Percentiles rank a stretch among this genome's conserved stretches.
Evolutionary conservation across 2,329 filamentous ascomycete genomes (phyloP).

Genomic region (Paraphoma sp.): DNA sequence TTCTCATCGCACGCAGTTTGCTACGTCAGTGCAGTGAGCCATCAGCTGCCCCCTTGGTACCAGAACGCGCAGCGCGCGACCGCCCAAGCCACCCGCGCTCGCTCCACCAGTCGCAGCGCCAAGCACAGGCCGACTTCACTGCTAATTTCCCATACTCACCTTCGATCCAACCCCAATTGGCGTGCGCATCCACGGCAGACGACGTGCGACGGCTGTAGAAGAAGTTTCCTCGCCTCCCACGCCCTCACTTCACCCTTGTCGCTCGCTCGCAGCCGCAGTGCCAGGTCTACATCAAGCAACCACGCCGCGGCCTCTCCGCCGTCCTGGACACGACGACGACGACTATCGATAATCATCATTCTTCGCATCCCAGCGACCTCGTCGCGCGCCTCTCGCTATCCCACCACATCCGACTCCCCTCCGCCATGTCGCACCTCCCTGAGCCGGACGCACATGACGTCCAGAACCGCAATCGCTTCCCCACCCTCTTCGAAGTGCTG

Average conservation of each 20-base stretch:
- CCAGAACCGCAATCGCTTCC: slow-evolving; percentile 76
- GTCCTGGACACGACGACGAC: slow-evolving; percentile 16
- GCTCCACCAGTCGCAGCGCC: slow-evolving; percentile 37
- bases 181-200: slow-evolving; percentile 22
- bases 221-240: slow-evolving; percentile 7
- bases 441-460: slow-evolving; percentile 10
- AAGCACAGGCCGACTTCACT: slow-evolving; percentile 39
- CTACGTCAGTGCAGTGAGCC: neutral
- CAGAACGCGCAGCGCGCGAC: slow-evolving; percentile 16
- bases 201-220: slow-evolving; percentile 15
- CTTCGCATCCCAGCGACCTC: slow-evolving; percentile 18
- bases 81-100: slow-evolving; percentile 34
- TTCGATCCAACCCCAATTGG: slow-evolving; percentile 29
- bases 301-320: slow-evolving; percentile 29
- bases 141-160: slow-evolving; percentile 43
- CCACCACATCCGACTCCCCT: slow-evolving; percentile 1
- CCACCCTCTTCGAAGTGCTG: slow-evolving; percentile 93
- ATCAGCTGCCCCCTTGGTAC: slow-evolving; percentile 2
- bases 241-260: slow-evolving; percentile 14
- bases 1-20: neutral
- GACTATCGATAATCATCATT: slow-evolving; percentile 30
- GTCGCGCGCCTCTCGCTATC: slow-evolving; percentile 25
- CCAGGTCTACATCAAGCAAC: slow-evolving; percentile 9
- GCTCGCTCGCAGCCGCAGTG: slow-evolving; percentile 24
- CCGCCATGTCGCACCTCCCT: slow-evolving; percentile 34